Evolutionary conservation across 1,284 basidiomycete genomes (phyloP), one percentile per base, ranked within the genome.

Genomic region (Ustilago tritici): DNA sequence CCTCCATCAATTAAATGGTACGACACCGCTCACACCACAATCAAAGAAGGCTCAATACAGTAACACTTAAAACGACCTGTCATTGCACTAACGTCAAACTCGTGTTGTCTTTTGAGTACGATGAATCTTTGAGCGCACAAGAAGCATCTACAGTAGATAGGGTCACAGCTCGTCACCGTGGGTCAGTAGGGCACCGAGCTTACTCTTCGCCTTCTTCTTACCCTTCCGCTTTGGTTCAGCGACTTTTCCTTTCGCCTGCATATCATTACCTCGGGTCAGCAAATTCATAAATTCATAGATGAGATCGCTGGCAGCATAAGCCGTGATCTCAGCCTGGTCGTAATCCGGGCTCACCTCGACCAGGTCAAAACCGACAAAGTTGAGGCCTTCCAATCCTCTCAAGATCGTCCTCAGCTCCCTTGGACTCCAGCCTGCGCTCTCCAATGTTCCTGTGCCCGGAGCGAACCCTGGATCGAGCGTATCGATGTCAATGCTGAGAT

Each of bases 351-450:
- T 70, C 8, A 82, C 79, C 52, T 80, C 81, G 49, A 81, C 81
- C 41, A 82, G 53, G 28, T 82, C 81, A 23, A 79, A 81, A 3
- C 81, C 81, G 17, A 82, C 81, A 59, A 82, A 75, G 55, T 79
- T 79, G 14, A 83, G 41, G 0, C 80, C 81, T n/a, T 69, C 67
- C 36, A 82, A 52, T 2, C 70, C 70, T 19, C 80, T 60, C 38
- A 83, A 15, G 17, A 83, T 73, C 34, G 67, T 49, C 34, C 72
- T 65, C 12, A 83, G 58, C 64, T 83, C 81, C 14, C 81, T 56
- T 17, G 80, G 73, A 28, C 74, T 74, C 78, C 78, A 76, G 1
- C 80, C 81, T 3, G 78, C 78, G 6, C 66, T 70, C 32, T 82
- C 80, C 5, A 79, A 49, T 23, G 81, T 83, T 2, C 80, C 81